A percentile compares a stretch with the other conserved stretches of the same genome.
These are phyloP conservation scores for Cryphonectria carpinicola DNA, from an alignment of 2,329 filamentous ascomycete genomes.

Conservation along the genomic window DNA sequence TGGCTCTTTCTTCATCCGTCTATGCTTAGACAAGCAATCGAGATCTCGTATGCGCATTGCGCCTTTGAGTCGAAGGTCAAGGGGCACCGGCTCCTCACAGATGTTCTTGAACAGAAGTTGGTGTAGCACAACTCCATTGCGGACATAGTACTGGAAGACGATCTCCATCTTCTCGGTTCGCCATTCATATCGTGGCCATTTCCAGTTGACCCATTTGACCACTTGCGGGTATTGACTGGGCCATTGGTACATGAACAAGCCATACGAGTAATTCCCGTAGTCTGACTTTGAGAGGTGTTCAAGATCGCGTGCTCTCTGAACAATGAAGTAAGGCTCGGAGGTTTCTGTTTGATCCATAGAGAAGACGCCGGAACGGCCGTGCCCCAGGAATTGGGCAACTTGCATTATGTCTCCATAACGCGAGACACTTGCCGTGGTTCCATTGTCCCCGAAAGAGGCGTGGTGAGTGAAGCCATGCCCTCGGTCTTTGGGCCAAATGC, in stretches of 20 bases:
- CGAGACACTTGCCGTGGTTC: conserved; percentile 2
- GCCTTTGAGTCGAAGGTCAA: not conserved
- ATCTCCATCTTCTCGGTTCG: not conserved
- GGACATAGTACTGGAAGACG: conserved; percentile 10
- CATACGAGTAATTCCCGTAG: not conserved
- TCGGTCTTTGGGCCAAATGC: not conserved
- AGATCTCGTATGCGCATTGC: not conserved
- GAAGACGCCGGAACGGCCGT: not conserved
- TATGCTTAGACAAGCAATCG: not conserved
- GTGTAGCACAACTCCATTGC: conserved; percentile 4
- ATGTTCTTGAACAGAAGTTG: conserved; percentile 4
- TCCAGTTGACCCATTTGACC: not conserved
- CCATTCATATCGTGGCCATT: not conserved
- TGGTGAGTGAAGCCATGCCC: not conserved
- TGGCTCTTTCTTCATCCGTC: not conserved
- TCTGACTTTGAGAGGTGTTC: not conserved
- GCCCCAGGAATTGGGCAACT: not conserved
- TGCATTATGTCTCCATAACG: not conserved
- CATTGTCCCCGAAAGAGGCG: not conserved
- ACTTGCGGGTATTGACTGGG: not conserved
- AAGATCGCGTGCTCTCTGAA: not conserved
- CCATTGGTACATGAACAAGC: not conserved
- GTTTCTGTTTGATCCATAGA: not conserved
- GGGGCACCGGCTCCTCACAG: not conserved
- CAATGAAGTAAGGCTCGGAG: not conserved